Evolutionary conservation across 345 rosid species (phyloP).

Genomic region (Theobroma cacao): DNA sequence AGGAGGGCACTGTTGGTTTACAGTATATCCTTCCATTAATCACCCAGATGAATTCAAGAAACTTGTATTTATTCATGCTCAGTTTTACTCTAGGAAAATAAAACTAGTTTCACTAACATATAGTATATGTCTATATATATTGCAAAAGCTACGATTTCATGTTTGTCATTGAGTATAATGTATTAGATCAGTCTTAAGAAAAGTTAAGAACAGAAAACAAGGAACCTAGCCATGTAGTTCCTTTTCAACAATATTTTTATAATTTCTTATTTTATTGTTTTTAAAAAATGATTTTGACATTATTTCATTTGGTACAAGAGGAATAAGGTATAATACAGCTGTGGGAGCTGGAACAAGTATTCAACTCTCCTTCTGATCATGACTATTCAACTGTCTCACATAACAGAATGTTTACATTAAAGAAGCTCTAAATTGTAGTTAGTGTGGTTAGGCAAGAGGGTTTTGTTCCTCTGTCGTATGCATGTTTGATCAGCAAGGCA

Average conservation of each 20-base stretch:
- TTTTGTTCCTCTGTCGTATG: neutral
- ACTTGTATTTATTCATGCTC: neutral
- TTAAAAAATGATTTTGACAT: neutral
- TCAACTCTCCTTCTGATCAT: conserved; percentile 2
- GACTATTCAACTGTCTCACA: neutral
- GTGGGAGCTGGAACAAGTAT: neutral
- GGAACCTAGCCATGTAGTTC: neutral
- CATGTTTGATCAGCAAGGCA: neutral
- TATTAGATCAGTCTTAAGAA: no score
- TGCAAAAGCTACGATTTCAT: neutral
- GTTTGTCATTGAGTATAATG: neutral
- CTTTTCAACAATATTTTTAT: neutral
- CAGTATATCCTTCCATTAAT: neutral
- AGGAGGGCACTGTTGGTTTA: neutral
- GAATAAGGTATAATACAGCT: neutral
- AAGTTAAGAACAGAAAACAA: neutral
- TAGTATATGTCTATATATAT: neutral
- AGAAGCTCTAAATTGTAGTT: neutral
- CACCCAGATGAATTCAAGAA: neutral
- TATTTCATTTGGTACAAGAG: neutral
- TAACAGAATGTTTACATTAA: neutral
- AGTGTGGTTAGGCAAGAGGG: neutral
- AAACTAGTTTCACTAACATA: neutral
- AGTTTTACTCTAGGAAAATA: neutral
- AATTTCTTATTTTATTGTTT: neutral